These are phyloP conservation scores for Chaetomium sp. DNA, from an alignment of 2,329 filamentous ascomycete species.

Conservation along the genomic window DNA sequence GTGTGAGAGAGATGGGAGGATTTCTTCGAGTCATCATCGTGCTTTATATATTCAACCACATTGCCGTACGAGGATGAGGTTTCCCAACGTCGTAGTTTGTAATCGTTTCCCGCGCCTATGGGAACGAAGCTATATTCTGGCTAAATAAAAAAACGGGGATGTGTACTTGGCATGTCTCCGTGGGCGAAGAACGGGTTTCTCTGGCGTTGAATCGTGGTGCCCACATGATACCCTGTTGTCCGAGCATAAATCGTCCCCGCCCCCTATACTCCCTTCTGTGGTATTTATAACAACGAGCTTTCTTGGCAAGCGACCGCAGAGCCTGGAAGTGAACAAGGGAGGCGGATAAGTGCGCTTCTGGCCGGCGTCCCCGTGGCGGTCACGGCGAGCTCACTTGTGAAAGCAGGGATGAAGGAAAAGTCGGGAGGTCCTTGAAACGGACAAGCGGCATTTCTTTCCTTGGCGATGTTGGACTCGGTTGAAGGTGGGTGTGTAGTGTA, in stretches of 20 bases:
- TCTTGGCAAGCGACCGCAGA: slow-evolving; percentile 5
- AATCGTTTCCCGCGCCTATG: slow-evolving; percentile 13
- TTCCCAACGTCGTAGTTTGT: background rate
- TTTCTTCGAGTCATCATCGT: background rate
- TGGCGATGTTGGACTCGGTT: background rate
- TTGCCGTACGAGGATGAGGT: background rate
- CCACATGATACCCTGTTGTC: slow-evolving; percentile 7
- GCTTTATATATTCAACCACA: slow-evolving; percentile 11
- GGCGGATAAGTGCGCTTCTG: slow-evolving; percentile 1
- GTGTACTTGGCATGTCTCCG: background rate
- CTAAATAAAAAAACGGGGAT: slow-evolving; percentile 18
- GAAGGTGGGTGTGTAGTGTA: background rate
- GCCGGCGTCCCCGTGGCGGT: slow-evolving; percentile 1
- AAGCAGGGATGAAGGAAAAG: slow-evolving; percentile 1
- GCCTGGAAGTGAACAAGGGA: background rate
- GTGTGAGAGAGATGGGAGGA: background rate
- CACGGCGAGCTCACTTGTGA: background rate
- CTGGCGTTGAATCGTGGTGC: slow-evolving; percentile 6
- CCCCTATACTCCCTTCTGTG: background rate
- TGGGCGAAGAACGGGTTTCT: background rate
- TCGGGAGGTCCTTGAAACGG: background rate
- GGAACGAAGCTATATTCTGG: slow-evolving; percentile 9
- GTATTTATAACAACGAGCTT: background rate
- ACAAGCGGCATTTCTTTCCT: background rate
- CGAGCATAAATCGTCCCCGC: background rate